These are phyloP conservation scores for Lagenaria siceraria DNA, from an alignment of 306 rosid genomes.

Conservation along the genomic window DNA sequence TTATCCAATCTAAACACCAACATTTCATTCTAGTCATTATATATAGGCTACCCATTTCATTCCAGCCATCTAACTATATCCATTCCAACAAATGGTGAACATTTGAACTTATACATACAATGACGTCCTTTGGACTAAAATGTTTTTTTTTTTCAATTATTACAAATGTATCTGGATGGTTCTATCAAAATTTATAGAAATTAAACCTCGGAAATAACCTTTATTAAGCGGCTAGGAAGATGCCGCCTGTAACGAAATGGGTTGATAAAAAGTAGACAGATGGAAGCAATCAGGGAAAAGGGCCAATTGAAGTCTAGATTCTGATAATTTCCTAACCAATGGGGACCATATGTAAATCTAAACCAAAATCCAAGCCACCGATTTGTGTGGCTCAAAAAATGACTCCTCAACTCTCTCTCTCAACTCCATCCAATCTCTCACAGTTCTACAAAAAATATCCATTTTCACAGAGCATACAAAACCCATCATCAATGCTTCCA, in stretches of 20 bases:
- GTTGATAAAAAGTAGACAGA: background rate
- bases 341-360: background rate
- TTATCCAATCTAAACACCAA: background rate
- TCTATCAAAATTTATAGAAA: background rate
- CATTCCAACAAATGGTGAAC: no score
- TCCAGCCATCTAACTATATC: no score
- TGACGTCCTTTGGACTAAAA: background rate
- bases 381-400: slow-evolving; percentile 9
- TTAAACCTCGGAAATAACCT: background rate
- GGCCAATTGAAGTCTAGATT: background rate
- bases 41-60: background rate
- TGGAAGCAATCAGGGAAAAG: background rate
- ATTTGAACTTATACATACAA: background rate
- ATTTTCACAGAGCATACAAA: background rate
- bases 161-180: background rate
- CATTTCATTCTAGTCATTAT: background rate
- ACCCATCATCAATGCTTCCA: background rate
- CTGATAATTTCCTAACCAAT: background rate
- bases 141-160: no score
- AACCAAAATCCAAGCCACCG: background rate
- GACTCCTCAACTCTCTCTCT: slow-evolving; percentile 1
- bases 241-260: background rate
- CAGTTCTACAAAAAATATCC: background rate
- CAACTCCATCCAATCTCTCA: background rate
- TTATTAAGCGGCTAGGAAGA: background rate